Evolutionary conservation across 495 filamentous ascomycete species (phyloP).

Genomic region (Massariosphaeria phaeospora): DNA sequence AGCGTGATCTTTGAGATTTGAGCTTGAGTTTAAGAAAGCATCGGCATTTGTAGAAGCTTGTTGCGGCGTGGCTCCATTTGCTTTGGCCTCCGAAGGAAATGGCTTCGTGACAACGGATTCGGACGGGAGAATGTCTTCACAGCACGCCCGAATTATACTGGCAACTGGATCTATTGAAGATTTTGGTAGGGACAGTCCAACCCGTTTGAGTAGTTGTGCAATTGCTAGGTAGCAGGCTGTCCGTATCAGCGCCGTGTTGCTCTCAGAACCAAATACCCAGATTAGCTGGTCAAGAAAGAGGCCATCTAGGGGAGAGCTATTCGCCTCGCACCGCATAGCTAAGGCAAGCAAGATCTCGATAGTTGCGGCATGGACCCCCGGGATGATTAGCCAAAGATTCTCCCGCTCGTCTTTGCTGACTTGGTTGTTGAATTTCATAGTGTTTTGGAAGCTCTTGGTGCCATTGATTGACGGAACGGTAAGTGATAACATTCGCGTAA

Average conservation of each 20-base stretch:
- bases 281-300: slow-evolving; percentile 61
- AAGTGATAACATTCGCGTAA: slow-evolving; percentile 63
- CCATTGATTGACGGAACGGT: slow-evolving; percentile 47
- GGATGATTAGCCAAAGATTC: slow-evolving; percentile 62
- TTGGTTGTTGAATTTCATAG: slow-evolving; percentile 54
- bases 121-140: slow-evolving; percentile 52
- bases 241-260: slow-evolving; percentile 46
- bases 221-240: slow-evolving; percentile 55
- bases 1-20: slow-evolving; percentile 14
- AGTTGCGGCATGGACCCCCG: slow-evolving; percentile 65
- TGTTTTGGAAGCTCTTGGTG: slow-evolving; percentile 32
- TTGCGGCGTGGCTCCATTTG: slow-evolving; percentile 34
- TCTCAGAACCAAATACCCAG: slow-evolving; percentile 63
- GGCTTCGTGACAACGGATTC: not conserved
- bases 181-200: slow-evolving; percentile 61
- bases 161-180: slow-evolving; percentile 54
- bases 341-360: slow-evolving; percentile 55
- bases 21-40: slow-evolving; percentile 46
- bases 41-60: slow-evolving; percentile 49
- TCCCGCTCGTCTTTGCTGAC: slow-evolving; percentile 75
- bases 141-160: slow-evolving; percentile 55
- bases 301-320: slow-evolving; percentile 51
- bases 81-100: slow-evolving; percentile 24
- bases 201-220: slow-evolving; percentile 51
- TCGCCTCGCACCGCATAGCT: slow-evolving; percentile 50